Conservation (phyloP, 1,284 basidiomycete species). For the Trametes pubescens region DNA sequence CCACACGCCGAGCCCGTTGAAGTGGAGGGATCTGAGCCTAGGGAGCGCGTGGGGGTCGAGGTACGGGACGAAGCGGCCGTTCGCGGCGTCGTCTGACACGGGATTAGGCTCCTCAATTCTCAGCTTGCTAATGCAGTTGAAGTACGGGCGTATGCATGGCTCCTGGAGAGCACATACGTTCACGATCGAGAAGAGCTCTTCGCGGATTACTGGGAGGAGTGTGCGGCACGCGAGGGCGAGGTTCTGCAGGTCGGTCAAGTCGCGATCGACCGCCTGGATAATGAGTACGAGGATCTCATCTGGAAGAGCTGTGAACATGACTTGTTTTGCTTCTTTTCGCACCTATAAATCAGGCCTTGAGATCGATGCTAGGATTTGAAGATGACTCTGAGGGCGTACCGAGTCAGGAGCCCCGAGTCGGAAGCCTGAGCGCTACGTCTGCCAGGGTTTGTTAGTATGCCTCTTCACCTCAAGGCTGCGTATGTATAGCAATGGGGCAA, state of each 20-base stretch:
- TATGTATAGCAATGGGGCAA: no score
- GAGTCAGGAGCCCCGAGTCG: no score
- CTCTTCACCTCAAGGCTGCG: no score
- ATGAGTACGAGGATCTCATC: background rate
- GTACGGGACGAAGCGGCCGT: background rate
- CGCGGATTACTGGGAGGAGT: constrained; percentile 15
- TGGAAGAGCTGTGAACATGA: background rate
- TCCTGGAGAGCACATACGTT: background rate
- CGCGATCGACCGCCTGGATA: background rate
- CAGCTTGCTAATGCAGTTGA: background rate
- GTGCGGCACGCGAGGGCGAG: constrained; percentile 5
- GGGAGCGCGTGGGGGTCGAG: background rate
- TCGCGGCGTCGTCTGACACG: background rate
- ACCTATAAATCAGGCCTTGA: no score
- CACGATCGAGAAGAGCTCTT: constrained; percentile 19
- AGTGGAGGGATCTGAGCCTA: background rate
- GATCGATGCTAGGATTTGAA: no score
- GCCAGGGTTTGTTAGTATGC: no score
- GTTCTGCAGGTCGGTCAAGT: constrained; percentile 7
- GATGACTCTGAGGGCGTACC: no score
- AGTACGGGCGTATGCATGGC: constrained; percentile 1
- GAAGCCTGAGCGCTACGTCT: no score
- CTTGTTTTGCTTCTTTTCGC: no score
- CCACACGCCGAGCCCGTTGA: background rate
- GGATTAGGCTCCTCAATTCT: background rate